Base-by-base conservation (phyloP, 768 basidiomycete species). In the Psilocybe cyanescens region DNA sequence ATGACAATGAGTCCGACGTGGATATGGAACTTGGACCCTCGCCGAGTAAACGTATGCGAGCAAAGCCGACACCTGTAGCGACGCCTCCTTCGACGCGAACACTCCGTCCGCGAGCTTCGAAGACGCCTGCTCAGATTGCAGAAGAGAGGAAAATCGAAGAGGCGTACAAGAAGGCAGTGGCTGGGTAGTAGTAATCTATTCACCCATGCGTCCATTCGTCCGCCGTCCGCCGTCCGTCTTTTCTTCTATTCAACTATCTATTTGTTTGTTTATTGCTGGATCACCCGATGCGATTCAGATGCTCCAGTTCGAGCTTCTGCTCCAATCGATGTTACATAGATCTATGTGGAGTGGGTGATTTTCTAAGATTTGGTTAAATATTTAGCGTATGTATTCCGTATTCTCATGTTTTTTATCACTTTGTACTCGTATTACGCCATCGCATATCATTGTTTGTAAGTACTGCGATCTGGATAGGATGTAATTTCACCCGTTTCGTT, bases 81-180 rank as follows among this genome's bases (percentile, higher is more conserved):
- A 48, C 59, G 3, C 52, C 69, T 54, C 39, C 57, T 17, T 52
- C 67, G 41, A 79, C 78, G 48, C 80, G 89, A 48, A 83, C 82
- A 28, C 77, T 91, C 64, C 82, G 91, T 29, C 82, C 88, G 49
- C 83, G 90, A 35, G 70, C 69, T 29, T 72, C 78, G 61, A 92
- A 89, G 75, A 83, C 77, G 54, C 73, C 78, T 52, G 78, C 79
- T 48, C 76, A 82, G 67, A 58, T 81, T 37, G 72, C 79, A 68
- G 78, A 81, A 70, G 86, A 86, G 67, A 71, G 69, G 63, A 79
- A 80, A 63, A 70, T 71, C 68, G 87, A 88, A 73, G 76, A 76
- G 39, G 84, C 82, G 17, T 85, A 76, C 65, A 72, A 76, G 67
- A 72, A 70, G 58, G 86, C 87, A 14, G 68, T 81, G 19, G 80